A percentile compares a stretch with the other conserved stretches of the same genome.
phyloP scores from a whole-genome alignment of 1,139 yeast species.

The Yamadazyma diddensiae region DNA sequence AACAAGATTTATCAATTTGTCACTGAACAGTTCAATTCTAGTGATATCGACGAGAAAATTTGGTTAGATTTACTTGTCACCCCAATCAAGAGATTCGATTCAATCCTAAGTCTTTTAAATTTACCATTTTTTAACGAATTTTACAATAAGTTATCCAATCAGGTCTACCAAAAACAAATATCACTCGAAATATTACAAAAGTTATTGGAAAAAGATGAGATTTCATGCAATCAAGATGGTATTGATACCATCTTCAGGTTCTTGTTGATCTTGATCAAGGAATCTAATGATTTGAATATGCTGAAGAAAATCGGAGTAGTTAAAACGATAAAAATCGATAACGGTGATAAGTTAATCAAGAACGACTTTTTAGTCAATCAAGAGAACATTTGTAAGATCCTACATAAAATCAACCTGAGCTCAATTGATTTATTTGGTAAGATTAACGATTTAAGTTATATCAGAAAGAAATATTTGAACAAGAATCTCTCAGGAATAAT shows the following conservation, averaged over 20 bases:
- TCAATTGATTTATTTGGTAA: slow-evolving; percentile 42
- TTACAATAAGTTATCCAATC: slow-evolving; percentile 33
- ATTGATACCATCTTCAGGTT: slow-evolving; percentile 47
- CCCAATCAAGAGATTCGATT: slow-evolving; percentile 49
- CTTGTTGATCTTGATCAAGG: slow-evolving; percentile 35
- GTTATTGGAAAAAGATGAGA: slow-evolving; percentile 20
- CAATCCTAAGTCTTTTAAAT: slow-evolving; percentile 26
- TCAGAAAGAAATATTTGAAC: slow-evolving; percentile 54
- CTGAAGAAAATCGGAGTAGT: slow-evolving; percentile 39
- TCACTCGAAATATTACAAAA: slow-evolving; percentile 43
- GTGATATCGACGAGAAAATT: slow-evolving; percentile 28
- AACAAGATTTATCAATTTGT: slow-evolving; percentile 63
- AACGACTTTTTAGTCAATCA: slow-evolving; percentile 52
- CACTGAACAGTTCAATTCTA: slow-evolving; percentile 36
- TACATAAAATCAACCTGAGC: slow-evolving; percentile 54
- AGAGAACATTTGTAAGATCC: slow-evolving; percentile 66
- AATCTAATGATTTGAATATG: slow-evolving; percentile 26
- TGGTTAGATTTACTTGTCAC: slow-evolving; percentile 56
- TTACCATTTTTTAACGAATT: slow-evolving; percentile 43
- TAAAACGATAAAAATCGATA: slow-evolving; percentile 28
- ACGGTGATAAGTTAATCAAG: slow-evolving; percentile 30
- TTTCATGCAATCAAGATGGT: slow-evolving; percentile 28
- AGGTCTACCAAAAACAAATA: slow-evolving; percentile 34
- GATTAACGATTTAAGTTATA: slow-evolving; percentile 53
- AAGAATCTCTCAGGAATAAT: slow-evolving; percentile 54